Conservation (phyloP, 1,284 basidiomycete species). For the Exsudoporus floridanus region DNA sequence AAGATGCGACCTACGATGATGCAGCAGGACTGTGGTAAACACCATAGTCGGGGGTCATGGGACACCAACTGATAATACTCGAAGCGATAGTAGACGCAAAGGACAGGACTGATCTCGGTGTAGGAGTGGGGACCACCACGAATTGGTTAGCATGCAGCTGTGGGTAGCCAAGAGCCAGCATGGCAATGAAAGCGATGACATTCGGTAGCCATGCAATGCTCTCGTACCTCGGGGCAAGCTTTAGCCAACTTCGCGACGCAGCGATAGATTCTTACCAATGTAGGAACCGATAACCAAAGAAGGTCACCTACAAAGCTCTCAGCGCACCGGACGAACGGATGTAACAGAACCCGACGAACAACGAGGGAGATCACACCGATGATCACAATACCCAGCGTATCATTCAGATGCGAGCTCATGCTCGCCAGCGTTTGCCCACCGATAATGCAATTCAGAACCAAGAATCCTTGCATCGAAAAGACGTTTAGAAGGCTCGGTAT, state of each 20-base stretch:
- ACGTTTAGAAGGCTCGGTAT: constrained; percentile 68
- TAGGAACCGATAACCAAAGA: constrained; percentile 63
- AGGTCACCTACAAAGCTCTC: constrained; percentile 40
- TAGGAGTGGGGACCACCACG: constrained; percentile 33
- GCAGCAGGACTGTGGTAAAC: constrained; percentile 54
- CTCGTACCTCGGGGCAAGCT: constrained; percentile 42
- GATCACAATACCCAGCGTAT: constrained; percentile 74
- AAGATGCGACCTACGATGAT: constrained; percentile 40
- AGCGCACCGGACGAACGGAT: constrained; percentile 1
- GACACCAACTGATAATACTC: constrained; percentile 51
- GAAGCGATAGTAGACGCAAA: constrained; percentile 47
- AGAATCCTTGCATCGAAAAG: constrained; percentile 62
- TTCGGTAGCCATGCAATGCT: constrained; percentile 68
- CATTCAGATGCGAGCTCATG: constrained; percentile 49
- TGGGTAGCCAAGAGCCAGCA: constrained; percentile 55
- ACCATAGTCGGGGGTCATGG: constrained; percentile 58
- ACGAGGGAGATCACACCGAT: constrained; percentile 67
- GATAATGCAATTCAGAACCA: constrained; percentile 71
- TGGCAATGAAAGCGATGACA: constrained; percentile 61
- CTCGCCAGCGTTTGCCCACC: constrained; percentile 72
- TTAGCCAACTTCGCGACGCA: background rate
- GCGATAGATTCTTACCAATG: constrained; percentile 42
- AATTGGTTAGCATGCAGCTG: constrained; percentile 31
- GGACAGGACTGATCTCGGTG: constrained; percentile 36
- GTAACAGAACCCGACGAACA: constrained; percentile 36